Evolutionary conservation across 441 rosid genomes (phyloP), one percentile per base, ranked within the genome.

Genomic region (Arabidopsis hybrid): DNA sequence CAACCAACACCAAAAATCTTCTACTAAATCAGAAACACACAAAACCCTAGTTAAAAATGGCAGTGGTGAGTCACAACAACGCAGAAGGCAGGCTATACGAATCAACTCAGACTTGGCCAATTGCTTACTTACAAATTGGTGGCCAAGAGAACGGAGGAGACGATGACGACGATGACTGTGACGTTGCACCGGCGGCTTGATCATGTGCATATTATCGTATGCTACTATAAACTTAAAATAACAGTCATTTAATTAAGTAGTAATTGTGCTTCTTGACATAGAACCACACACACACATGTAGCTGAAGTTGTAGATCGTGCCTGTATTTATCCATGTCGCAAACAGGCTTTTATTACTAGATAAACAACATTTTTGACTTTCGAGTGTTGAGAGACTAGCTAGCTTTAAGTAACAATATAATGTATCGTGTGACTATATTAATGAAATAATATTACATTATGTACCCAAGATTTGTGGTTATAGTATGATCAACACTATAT

Each of bases 141-240:
- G 73, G 43, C 77, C 73, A 42, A 13, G 80, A 71, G 68, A 59
- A 53, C 65, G 80, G 76, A 66, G 80, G 77, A 59, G 80, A 77
- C 59, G 80, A 77, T 38, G 80, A 77, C 21, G 80, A 77, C 56
- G 80, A 77, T 58, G 77, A 35, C 17, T 39, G 68, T 77, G 80
- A 77, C 60, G 77, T 77, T 36, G 80, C 80, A 40, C 80, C 80
- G 4, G 80, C 80, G 36, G 80, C 80, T 60, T 77, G 21, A 77
- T 55, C 63, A 51, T 65, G 51, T 42, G 61, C 67, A 77, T 56
- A 47, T 47, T 57, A 8, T 39, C 57, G 57, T 60, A 61, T 53
- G 79, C 74, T 75, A 10, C 57, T 34, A 18, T 21, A 67, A 43
- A 58, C 52, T 65, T 12, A 21, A 18, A 61, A 18, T 43, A 52